These are phyloP conservation scores for Crithidia expoeki DNA, from an alignment of 208 protist genomes.

Conservation along the genomic window DNA sequence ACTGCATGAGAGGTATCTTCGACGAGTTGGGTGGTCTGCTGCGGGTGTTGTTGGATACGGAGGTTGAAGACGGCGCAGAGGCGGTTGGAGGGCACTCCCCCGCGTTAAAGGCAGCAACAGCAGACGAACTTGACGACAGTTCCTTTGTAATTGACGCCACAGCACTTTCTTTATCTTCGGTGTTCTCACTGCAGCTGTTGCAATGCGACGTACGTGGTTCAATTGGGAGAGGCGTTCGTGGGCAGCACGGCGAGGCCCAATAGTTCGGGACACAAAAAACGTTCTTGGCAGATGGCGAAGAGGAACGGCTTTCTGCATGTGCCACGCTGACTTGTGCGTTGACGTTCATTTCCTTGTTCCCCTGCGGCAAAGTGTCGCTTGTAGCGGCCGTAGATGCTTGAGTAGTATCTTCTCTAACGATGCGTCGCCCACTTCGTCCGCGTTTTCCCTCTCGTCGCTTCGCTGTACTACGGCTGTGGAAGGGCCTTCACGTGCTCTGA, in stretches of 20 bases:
- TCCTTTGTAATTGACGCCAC: too few species aligned
- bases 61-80: background rate
- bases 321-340: background rate
- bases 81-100: background rate
- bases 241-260: conserved; percentile 24
- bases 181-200: too few species aligned
- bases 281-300: background rate
- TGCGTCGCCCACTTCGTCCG: too few species aligned
- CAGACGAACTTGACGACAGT: background rate
- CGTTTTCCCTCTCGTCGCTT: background rate
- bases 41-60: background rate
- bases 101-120: background rate
- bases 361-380: too few species aligned
- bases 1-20: conserved; percentile 34
- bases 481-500: too few species aligned
- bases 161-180: too few species aligned
- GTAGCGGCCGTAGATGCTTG: background rate
- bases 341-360: background rate
- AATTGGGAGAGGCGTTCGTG: background rate
- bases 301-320: background rate
- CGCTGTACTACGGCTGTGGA: background rate
- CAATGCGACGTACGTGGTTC: background rate
- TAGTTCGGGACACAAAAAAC: conserved; percentile 12
- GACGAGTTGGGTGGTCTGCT: background rate
- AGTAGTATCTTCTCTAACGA: background rate